Evolutionary conservation across 2,329 filamentous ascomycete genomes (phyloP), one percentile per base, ranked within the genome.

Genomic region (Penicillium freii): DNA sequence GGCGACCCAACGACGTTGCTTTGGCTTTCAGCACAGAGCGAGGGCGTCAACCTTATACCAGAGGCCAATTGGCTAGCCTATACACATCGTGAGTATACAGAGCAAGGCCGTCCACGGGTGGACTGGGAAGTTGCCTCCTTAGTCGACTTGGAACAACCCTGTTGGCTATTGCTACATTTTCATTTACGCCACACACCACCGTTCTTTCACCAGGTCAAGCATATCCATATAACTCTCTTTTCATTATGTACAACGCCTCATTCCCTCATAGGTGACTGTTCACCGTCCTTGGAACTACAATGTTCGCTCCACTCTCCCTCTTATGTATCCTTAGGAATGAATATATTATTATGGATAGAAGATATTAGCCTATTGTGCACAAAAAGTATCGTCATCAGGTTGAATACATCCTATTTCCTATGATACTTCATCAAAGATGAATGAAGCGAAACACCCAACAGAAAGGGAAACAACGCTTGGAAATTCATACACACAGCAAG

Each of bases 1-100:
- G 86, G 36, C 74, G 75, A 43, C 76, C 77, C 3, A 76, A 72
- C 51, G 68, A 71, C 4, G 66, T 75, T 47, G 62, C 66, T 33
- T 59, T 73, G 57, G 73, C 70, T 2, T 60, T 78, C 17, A 66
- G 69, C n/a, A 62, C 62, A 27, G 71, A 75, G 42, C 64, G 71
- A 56, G 73, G 73, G 15, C 67, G 71, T 42, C 60, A 66, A 17
- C 57, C 65, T 17, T 44, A 69, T 23, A 39, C 56, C 17, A 64
- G 66, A 33, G 66, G 67, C 6, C 57, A 68, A 3, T 47, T 71
- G 47, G 56, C 61, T 5, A 66, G 66, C 29, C 33, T 73, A 1
- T 73, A 69, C 61, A 63, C 62, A 21, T 42, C 49, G 15, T 53
- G 49, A 47, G 3, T 40, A 51, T 8, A 29, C 21, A 25, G 29